phyloP scores from a whole-genome alignment of 306 rosid genomes.

The Neltuma alba region DNA sequence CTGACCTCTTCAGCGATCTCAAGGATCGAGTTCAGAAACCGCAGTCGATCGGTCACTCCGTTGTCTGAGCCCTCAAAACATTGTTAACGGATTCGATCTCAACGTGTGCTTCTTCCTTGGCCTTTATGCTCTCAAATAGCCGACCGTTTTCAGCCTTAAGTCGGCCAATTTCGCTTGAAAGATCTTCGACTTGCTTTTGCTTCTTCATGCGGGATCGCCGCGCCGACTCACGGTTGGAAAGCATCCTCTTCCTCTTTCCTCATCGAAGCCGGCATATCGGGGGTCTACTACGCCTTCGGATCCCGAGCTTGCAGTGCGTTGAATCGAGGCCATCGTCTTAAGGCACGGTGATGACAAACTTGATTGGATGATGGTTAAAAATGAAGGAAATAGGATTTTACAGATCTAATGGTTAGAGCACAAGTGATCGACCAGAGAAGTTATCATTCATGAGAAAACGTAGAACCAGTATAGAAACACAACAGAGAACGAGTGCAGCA shows the following conservation, averaged over 20 bases:
- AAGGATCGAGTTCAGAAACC: slow-evolving; percentile 66
- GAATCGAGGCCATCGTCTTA: slow-evolving; percentile 58
- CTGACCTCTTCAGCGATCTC: slow-evolving; percentile 65
- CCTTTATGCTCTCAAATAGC: slow-evolving; percentile 47
- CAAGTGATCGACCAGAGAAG: background rate
- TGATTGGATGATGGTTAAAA: background rate
- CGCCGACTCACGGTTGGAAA: slow-evolving; percentile 91
- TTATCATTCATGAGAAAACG: slow-evolving; percentile 64
- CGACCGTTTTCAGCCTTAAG: slow-evolving; percentile 48
- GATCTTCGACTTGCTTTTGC: slow-evolving; percentile 84
- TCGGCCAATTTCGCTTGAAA: slow-evolving; percentile 52
- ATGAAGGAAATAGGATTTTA: background rate
- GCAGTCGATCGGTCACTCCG: slow-evolving; percentile 67
- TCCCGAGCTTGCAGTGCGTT: slow-evolving; percentile 61
- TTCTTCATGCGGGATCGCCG: slow-evolving; percentile 86
- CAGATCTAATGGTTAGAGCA: slow-evolving; percentile 12
- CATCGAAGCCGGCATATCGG: slow-evolving; percentile 43
- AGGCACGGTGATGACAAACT: background rate
- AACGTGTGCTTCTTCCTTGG: slow-evolving; percentile 51
- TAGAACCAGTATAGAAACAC: slow-evolving; percentile 59
- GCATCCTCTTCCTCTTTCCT: slow-evolving; percentile 91
- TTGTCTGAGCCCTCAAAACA: slow-evolving; percentile 65
- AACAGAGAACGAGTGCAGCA: slow-evolving; percentile 53
- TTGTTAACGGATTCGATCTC: slow-evolving; percentile 63
- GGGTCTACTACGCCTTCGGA: slow-evolving; percentile 71